Evolutionary conservation across 2,329 filamentous ascomycete genomes (phyloP).

Genomic region (Talaromyces albobiverticillius): DNA sequence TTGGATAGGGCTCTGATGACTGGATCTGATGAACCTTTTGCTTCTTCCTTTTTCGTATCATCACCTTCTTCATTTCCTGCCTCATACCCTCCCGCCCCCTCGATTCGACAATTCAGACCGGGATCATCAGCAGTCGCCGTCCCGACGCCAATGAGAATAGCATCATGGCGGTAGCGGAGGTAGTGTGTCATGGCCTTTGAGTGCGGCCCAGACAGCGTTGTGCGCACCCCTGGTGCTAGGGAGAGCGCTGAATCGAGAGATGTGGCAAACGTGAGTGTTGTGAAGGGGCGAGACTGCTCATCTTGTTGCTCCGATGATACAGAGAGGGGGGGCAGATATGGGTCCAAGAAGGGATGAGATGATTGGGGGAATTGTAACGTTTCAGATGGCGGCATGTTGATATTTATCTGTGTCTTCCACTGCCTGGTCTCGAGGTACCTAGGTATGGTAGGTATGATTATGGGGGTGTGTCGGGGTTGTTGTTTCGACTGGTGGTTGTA

Average conservation of each 20-base stretch:
- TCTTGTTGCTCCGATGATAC: background rate
- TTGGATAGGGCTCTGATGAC: background rate
- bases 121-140: slow-evolving; percentile 85
- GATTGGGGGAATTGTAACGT: slow-evolving; percentile 7
- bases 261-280: slow-evolving; percentile 53
- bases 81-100: slow-evolving; percentile 52
- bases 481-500: too few relatives aligned
- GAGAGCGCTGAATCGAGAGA: slow-evolving; percentile 82
- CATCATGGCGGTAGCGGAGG: slow-evolving; percentile 76
- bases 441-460: too few relatives aligned
- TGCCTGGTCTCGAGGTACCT: background rate
- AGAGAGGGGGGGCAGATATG: slow-evolving; percentile 9
- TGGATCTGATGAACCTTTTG: background rate
- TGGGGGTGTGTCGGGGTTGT: too few relatives aligned
- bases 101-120: slow-evolving; percentile 75
- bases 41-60: background rate
- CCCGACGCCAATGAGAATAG: slow-evolving; percentile 79
- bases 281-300: slow-evolving; percentile 10
- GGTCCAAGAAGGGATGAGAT: slow-evolving; percentile 8
- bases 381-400: background rate
- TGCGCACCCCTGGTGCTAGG: slow-evolving; percentile 74
- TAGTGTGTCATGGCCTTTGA: slow-evolving; percentile 94
- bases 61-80: slow-evolving; percentile 39
- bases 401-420: background rate
- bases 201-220: slow-evolving; percentile 73